Evolutionary conservation across 2,329 filamentous ascomycete species (phyloP).

Genomic region (Sporothrix brunneoviolacea): DNA sequence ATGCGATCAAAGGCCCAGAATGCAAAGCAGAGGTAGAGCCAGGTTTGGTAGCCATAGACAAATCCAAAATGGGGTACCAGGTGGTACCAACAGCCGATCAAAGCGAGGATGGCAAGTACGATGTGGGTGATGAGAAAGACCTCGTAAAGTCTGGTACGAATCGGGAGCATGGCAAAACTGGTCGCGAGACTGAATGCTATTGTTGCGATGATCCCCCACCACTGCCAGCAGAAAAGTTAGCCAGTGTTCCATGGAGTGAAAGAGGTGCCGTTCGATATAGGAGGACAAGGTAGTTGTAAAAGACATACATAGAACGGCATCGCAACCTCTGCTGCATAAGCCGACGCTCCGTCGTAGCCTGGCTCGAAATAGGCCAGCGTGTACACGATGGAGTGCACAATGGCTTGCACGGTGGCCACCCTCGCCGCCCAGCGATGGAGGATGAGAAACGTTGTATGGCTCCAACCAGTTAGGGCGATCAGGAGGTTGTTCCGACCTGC

Average conservation of each 20-base stretch:
- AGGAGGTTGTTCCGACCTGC: slow-evolving; percentile 60
- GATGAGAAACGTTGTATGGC: slow-evolving; percentile 57
- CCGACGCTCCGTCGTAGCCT: not conserved
- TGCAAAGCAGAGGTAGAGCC: not conserved
- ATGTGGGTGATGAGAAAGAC: slow-evolving; percentile 39
- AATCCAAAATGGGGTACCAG: slow-evolving; percentile 1
- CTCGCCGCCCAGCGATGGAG: slow-evolving; percentile 62
- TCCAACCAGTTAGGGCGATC: slow-evolving; percentile 62
- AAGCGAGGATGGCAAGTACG: slow-evolving; percentile 21
- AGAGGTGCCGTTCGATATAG: no score
- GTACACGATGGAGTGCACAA: slow-evolving; percentile 57
- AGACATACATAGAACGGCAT: not conserved
- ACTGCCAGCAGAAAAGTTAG: no score
- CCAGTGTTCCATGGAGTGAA: no score
- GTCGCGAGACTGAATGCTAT: not conserved
- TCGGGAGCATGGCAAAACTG: not conserved
- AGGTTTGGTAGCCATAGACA: slow-evolving; percentile 2
- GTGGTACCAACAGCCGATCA: slow-evolving; percentile 3
- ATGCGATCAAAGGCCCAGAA: not conserved
- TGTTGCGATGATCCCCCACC: not conserved
- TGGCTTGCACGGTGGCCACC: slow-evolving; percentile 53
- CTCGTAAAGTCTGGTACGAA: slow-evolving; percentile 47
- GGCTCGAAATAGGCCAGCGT: slow-evolving; percentile 26
- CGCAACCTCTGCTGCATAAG: not conserved
- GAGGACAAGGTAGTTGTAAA: no score